Conservation (phyloP, 164 flowering plant genomes). For the Vitis cinerea region DNA sequence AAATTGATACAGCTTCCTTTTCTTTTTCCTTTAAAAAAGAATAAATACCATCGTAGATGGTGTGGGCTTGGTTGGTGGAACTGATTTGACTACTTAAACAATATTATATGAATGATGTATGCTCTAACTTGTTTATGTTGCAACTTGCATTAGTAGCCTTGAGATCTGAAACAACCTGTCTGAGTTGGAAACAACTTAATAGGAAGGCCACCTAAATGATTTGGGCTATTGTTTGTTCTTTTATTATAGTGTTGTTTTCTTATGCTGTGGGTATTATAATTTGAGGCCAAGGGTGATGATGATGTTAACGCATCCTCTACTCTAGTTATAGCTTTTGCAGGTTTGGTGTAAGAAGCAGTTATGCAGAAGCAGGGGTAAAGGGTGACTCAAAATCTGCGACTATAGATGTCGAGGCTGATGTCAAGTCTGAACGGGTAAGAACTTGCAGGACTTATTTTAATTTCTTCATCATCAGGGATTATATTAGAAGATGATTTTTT, state of each 20-base stretch:
- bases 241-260: background rate
- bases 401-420: constrained; percentile 83
- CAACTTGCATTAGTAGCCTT: background rate
- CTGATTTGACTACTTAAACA: no score
- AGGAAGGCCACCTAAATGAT: background rate
- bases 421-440: constrained; percentile 74
- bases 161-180: background rate
- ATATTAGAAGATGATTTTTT: constrained; percentile 3
- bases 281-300: background rate
- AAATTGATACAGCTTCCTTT: no score
- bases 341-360: constrained; percentile 51
- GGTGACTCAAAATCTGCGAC: constrained; percentile 44
- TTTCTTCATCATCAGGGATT: constrained; percentile 6
- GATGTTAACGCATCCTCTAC: background rate
- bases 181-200: background rate
- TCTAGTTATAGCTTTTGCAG: constrained; percentile 28
- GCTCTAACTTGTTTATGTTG: background rate
- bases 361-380: constrained; percentile 47
- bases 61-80: no score
- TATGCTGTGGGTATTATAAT: background rate
- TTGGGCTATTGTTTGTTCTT: background rate
- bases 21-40: no score
- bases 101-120: no score
- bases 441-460: background rate
- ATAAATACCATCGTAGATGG: no score